Evolutionary conservation across 164 flowering plant species (phyloP).

Genomic region (Platanus orientalis): DNA sequence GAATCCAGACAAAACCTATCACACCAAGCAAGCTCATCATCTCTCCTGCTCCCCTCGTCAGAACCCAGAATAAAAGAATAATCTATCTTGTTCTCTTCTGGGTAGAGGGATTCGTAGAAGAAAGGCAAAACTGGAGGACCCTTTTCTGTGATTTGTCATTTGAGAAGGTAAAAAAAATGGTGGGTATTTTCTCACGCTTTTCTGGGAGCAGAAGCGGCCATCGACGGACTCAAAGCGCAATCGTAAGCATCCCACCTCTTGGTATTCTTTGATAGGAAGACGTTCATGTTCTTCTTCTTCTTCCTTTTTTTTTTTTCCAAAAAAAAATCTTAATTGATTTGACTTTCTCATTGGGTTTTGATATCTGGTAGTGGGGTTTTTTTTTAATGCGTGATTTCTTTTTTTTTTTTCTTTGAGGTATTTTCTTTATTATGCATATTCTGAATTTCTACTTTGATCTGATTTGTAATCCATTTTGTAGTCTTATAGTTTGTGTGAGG

Average conservation of each 20-base stretch:
- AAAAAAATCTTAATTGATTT: background rate
- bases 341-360: slow-evolving; percentile 1
- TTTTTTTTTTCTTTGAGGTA: background rate
- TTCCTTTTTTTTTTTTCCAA: background rate
- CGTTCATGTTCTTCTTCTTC: background rate
- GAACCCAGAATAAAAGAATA: background rate
- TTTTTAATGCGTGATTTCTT: background rate
- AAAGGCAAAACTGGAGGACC: background rate
- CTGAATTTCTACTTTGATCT: background rate
- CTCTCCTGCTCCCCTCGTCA: background rate
- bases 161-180: slow-evolving; percentile 36
- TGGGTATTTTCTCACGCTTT: slow-evolving; percentile 81
- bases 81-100: background rate
- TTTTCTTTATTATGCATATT: slow-evolving; percentile 5
- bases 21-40: background rate
- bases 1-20: slow-evolving; percentile 1
- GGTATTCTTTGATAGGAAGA: background rate
- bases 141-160: too few species aligned
- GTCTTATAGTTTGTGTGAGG: background rate
- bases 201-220: slow-evolving; percentile 48
- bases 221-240: slow-evolving; percentile 71
- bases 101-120: background rate
- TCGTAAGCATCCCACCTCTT: slow-evolving; percentile 35
- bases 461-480: background rate
- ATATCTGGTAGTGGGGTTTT: slow-evolving; percentile 1